Evolutionary conservation across 2,329 filamentous ascomycete species (phyloP), one percentile per base, ranked within the genome.

Genomic region (Trichoderma polysporum): DNA sequence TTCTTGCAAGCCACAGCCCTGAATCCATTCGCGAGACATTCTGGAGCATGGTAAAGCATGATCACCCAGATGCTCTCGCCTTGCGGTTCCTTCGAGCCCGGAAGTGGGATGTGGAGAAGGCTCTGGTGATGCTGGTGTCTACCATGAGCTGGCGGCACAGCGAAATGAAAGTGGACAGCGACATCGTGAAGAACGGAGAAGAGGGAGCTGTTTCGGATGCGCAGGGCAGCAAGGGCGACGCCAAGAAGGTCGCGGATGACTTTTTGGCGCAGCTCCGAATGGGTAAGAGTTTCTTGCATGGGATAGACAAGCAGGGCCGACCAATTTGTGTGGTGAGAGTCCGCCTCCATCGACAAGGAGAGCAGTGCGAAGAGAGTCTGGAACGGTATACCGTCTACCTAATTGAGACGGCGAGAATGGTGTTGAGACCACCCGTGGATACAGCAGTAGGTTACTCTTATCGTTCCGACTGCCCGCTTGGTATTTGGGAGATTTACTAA

Each of bases 71-170:
- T 79, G 91, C 90, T 2, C 82, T 96, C 19, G 81, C 94, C 17
- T 81, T 97, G 66, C 88, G 93, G 49, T 97, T 97, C 78, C 82
- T 97, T 66, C 85, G 93, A 60, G 93, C 93, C n/a, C 86, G 93
- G 53, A 97, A 97, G 79, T 99, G 95, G 95, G 93, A 99, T 75
- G 89, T 97, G 19, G 90, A 97, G 60, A 93, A 93, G 76, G 95
- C 95, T 4, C 84, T 98, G 29, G 86, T 97, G 71, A 99, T 99
- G 95, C 82, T 97, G 77, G 86, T 99, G 50, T 93, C 93, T 2
- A 97, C 95, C 0, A 92, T 98, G 86, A 91, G 92, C 77, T 99
- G 95, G 95, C 88, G 95, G 70, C 81, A 88, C 66, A 84, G 86
- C 41, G 92, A 97, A 68, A 90, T 95, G 84, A 88, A 92, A 72